A percentile compares a stretch with the other conserved stretches of the same genome.
Evolutionary conservation across 306 rosid genomes (phyloP).

Genomic region (Vachellia pachyceras): DNA sequence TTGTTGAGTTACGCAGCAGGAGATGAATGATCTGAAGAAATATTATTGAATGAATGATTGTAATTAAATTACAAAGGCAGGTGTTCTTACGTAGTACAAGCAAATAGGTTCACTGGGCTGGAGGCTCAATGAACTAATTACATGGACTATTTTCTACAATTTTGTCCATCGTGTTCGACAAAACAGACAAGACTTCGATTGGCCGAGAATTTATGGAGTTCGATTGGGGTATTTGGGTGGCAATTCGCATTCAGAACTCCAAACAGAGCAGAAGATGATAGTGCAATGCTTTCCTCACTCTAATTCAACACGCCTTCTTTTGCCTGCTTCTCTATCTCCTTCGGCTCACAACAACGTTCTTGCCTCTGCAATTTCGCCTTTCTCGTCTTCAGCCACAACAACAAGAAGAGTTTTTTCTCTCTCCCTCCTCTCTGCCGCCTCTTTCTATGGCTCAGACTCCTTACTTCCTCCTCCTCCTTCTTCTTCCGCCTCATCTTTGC

Average conservation of each 20-base stretch:
- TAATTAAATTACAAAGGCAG: too few relatives aligned
- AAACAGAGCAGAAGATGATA: neutral
- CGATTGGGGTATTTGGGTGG: neutral
- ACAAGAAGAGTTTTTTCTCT: slow-evolving; percentile 54
- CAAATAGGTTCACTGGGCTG: too few relatives aligned
- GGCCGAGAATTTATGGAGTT: too few relatives aligned
- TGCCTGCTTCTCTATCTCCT: neutral
- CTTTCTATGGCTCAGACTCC: slow-evolving; percentile 48
- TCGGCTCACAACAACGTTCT: neutral
- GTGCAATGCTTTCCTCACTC: neutral
- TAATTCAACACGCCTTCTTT: neutral
- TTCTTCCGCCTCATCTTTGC: slow-evolving; percentile 31
- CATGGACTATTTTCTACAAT: too few relatives aligned
- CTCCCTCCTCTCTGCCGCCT: slow-evolving; percentile 44
- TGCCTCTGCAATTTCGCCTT: slow-evolving; percentile 22
- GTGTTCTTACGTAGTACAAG: too few relatives aligned
- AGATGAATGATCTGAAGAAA: too few relatives aligned
- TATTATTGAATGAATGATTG: too few relatives aligned
- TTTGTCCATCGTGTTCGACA: too few relatives aligned
- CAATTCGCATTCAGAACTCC: neutral
- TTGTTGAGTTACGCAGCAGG: too few relatives aligned
- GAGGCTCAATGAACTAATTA: too few relatives aligned
- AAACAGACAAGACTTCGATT: too few relatives aligned
- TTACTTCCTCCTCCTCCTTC: slow-evolving; percentile 48
- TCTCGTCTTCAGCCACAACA: slow-evolving; percentile 8